Evolutionary conservation across 805 yeast species (phyloP), one percentile per base, ranked within the genome.

Genomic region (Yamadazyma akitaensis): DNA sequence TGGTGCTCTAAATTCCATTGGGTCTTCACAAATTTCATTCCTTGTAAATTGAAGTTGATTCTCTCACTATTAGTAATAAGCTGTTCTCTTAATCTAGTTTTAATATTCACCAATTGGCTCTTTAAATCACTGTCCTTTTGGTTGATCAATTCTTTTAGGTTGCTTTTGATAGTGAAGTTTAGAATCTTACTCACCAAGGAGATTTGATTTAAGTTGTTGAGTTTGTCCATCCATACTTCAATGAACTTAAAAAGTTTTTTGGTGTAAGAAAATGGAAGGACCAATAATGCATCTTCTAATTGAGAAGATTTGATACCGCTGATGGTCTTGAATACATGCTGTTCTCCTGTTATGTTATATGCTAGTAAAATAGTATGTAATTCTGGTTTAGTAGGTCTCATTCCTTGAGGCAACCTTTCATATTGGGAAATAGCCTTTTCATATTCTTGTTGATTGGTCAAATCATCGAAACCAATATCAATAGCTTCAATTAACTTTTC

Each of bases 401-500:
- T 69, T 40, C 71, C 74, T 2, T 14, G 8, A 2, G 36, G 32
- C 19, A 21, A 34, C 43, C 66, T 67, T 42, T 76, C 57, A 56
- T 56, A 68, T 51, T 60, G 60, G 33, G 55, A 53, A 48, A 73
- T 47, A 19, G 71, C 79, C 33, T 58, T 60, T 39, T 72, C 68
- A 58, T 84, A 84, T 35, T 74, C 77, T 45, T 75, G 79, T 13
- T 62, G 54, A 11, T 79, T 78, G 37, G 80, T 84, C 36, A 88
- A 67, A 55, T 90, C 97, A 42, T 79, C 81, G 14, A 70, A 68
- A 0, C 95, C 96, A 49, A 91, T 70, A 53, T 94, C 97, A 42
- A 92, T 69, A 0, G 97, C 97, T 62, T 92, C 98, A 79, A 88
- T 84, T 40, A 92, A 67, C 58, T 84, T 84, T 66, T 92, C 99